Percentiles rank a stretch among this genome's conserved stretches.
phyloP scores from a whole-genome alignment of 2,329 filamentous ascomycete genomes.

The Exophiala sp. region DNA sequence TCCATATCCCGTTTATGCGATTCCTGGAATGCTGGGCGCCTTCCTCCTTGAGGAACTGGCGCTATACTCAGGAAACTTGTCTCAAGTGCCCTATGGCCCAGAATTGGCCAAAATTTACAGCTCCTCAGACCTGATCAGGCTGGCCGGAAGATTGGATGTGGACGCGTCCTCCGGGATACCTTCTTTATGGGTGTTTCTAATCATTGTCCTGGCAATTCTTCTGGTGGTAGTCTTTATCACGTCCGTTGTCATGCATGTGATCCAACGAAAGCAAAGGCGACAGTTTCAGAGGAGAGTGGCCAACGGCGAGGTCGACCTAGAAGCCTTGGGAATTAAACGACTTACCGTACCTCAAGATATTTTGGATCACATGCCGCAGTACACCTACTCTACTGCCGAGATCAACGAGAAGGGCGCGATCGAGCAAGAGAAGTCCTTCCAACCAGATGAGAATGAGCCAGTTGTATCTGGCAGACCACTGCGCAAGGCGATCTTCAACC shows the following conservation, averaged over 20 bases:
- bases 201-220: slow-evolving; percentile 67
- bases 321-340: slow-evolving; percentile 78
- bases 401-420: not conserved
- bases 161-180: slow-evolving; percentile 58
- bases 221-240: slow-evolving; percentile 64
- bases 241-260: slow-evolving; percentile 69
- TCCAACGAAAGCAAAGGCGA: slow-evolving; percentile 68
- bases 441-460: slow-evolving; percentile 3
- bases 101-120: slow-evolving; percentile 38
- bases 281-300: slow-evolving; percentile 67
- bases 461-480: not conserved
- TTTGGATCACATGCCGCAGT: slow-evolving; percentile 72
- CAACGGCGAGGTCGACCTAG: slow-evolving; percentile 78
- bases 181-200: slow-evolving; percentile 75
- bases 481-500: slow-evolving; percentile 52
- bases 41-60: slow-evolving; percentile 69
- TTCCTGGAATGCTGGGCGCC: slow-evolving; percentile 65
- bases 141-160: slow-evolving; percentile 39
- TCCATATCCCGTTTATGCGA: slow-evolving; percentile 76
- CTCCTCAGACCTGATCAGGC: slow-evolving; percentile 45
- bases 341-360: slow-evolving; percentile 70
- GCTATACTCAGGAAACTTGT: slow-evolving; percentile 73
- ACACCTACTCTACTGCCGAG: slow-evolving; percentile 58
- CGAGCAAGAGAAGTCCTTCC: slow-evolving; percentile 1
- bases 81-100: slow-evolving; percentile 31